Evolutionary conservation across 73 alveolate species (phyloP).

Genomic region (Uronychia setigera): DNA sequence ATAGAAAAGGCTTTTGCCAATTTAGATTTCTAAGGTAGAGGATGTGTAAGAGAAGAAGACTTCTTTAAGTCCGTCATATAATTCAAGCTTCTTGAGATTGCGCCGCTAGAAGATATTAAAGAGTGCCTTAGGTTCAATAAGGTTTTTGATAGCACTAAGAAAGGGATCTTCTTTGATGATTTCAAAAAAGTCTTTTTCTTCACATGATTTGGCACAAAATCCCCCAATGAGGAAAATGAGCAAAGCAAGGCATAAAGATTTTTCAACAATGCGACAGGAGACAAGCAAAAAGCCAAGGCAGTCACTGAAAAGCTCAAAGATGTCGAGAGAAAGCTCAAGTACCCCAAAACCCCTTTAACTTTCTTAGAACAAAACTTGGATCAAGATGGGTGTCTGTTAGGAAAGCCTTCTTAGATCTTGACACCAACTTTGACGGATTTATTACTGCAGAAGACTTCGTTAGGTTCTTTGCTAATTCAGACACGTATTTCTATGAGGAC

Average conservation of each 20-base stretch:
- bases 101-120: neutral
- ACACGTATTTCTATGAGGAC: constrained; percentile 23
- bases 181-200: constrained; percentile 61
- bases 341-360: neutral
- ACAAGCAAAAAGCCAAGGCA: constrained; percentile 1
- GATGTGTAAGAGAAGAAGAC: constrained; percentile 12
- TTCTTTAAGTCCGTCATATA: too few relatives aligned
- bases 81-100: too few relatives aligned
- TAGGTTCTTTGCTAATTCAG: constrained; percentile 41
- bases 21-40: constrained; percentile 27
- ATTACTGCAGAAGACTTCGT: constrained; percentile 67
- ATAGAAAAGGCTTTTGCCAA: constrained; percentile 15
- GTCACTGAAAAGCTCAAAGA: constrained; percentile 32
- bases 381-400: constrained; percentile 54
- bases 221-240: constrained; percentile 32
- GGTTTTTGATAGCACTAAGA: neutral
- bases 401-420: constrained; percentile 65
- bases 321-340: constrained; percentile 33
- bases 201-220: constrained; percentile 1
- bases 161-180: constrained; percentile 43
- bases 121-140: constrained; percentile 1
- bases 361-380: constrained; percentile 37
- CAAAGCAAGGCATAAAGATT: neutral
- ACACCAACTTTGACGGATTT: constrained; percentile 63
- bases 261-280: neutral